Percentiles rank a stretch among this genome's conserved stretches.
These are phyloP conservation scores for Irpex rosettiformis DNA, from an alignment of 1,284 basidiomycete species.

Conservation along the genomic window DNA sequence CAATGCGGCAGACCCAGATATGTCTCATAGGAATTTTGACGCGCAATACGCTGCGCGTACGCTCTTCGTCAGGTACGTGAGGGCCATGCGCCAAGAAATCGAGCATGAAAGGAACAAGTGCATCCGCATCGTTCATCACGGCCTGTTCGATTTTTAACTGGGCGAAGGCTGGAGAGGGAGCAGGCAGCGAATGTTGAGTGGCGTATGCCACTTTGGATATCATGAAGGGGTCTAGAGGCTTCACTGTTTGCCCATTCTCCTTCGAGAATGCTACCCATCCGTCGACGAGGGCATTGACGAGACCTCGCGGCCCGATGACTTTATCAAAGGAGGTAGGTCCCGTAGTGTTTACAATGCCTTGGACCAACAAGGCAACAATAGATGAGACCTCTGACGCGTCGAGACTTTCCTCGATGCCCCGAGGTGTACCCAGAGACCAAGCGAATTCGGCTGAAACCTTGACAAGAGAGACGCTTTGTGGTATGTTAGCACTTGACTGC, in stretches of 20 bases:
- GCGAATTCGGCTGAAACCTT: slow-evolving; percentile 12
- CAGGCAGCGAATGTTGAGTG: slow-evolving; percentile 16
- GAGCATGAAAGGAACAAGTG: slow-evolving; percentile 16
- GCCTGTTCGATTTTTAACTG: slow-evolving; percentile 11
- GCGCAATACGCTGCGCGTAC: background rate
- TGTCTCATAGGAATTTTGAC: slow-evolving; percentile 1
- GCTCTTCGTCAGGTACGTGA: slow-evolving; percentile 8
- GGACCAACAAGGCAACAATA: background rate
- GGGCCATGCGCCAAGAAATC: slow-evolving; percentile 15
- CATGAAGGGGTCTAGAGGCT: slow-evolving; percentile 10
- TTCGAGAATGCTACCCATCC: slow-evolving; percentile 13
- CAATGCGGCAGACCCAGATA: slow-evolving; percentile 18
- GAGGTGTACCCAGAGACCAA: slow-evolving; percentile 12
- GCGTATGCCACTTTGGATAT: slow-evolving; percentile 17
- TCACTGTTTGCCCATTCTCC: slow-evolving; percentile 9
- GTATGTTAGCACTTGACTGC: background rate
- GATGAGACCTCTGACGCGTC: background rate
- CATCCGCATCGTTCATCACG: slow-evolving; percentile 13
- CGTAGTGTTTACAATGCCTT: slow-evolving; percentile 3
- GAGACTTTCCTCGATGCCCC: slow-evolving; percentile 1
- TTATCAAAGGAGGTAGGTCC: slow-evolving; percentile 12
- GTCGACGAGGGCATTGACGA: slow-evolving; percentile 18
- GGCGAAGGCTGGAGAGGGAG: slow-evolving; percentile 3
- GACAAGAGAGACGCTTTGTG: slow-evolving; percentile 8
- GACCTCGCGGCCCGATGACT: slow-evolving; percentile 16